Evolutionary conservation across 345 rosid species (phyloP), one percentile per base, ranked within the genome.

Genomic region (Kandelia obovata): DNA sequence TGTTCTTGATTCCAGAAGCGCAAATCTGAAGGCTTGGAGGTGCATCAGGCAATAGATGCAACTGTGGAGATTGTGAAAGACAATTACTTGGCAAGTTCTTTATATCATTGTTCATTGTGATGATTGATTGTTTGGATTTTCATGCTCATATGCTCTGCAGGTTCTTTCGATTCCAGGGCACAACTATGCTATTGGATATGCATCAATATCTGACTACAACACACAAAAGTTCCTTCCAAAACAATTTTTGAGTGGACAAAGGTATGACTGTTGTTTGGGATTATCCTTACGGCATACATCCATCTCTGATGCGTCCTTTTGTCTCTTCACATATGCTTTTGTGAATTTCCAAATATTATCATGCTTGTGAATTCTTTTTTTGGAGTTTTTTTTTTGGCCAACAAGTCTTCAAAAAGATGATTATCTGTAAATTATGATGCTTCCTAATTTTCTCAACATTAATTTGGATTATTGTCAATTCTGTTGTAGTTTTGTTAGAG

Each of bases 11-110:
- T 74, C 65, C 82, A 88, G 97, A 90, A 92, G 79, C 92, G 89
- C 74, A 92, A 86, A 53, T 72, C 75, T 52, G 90, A 81, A 80
- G 85, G 82, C 35, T 82, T 92, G 75, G 92, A 86, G 80, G 68
- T 92, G 83, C 85, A 85, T 81, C 92, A 87, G 82, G 82, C 78
- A 49, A 90, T 92, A 66, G 82, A 74, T 75, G 93, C 96, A 61
- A 67, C 86, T 69, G 96, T 95, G 64, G 99, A 95, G 88, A 88
- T 95, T 73, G 96, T 88, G 79, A 95, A 95, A 80, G 99, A 92
- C 80, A 84, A 90, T 78, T 92, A 95, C 85, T 74, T 95, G 97
- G 99, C 76, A 83, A 82, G 91, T 83, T 3, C 49, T 68, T 20
- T 46, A 61, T 60, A 67, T 51, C 35, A 21, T 39, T 66, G 49